Percentiles rank a stretch among this genome's conserved stretches.
These are phyloP conservation scores for Backusella tuberculispora DNA, from an alignment of 192 early-diverging fungal species.

Conservation along the genomic window DNA sequence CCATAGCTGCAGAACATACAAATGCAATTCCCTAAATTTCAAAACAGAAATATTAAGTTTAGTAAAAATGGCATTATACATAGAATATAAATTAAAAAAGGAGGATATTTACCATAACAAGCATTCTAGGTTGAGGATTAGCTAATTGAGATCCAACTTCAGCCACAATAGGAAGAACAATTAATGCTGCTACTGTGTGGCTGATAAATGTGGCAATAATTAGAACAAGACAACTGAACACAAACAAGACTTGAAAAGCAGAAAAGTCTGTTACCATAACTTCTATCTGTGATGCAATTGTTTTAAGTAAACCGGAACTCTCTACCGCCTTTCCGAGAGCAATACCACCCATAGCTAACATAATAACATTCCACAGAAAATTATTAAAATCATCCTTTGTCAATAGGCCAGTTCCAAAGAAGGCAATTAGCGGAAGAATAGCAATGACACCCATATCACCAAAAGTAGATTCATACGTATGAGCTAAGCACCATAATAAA, in stretches of 20 bases:
- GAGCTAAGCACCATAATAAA: slow-evolving; percentile 87
- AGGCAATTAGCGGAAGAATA: slow-evolving; percentile 83
- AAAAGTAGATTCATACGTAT: slow-evolving; percentile 69
- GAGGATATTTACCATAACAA: slow-evolving; percentile 70
- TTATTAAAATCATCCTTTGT: slow-evolving; percentile 97
- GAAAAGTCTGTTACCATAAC: slow-evolving; percentile 64
- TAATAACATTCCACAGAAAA: slow-evolving; percentile 91
- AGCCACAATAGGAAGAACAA: slow-evolving; percentile 91
- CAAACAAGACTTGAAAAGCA: slow-evolving; percentile 70
- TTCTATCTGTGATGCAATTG: slow-evolving; percentile 74
- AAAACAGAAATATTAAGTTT: background rate
- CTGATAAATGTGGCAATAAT: slow-evolving; percentile 91
- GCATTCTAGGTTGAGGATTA: slow-evolving; percentile 74
- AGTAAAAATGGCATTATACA: background rate
- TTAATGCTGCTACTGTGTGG: slow-evolving; percentile 94
- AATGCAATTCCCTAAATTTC: slow-evolving; percentile 62
- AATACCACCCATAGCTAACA: slow-evolving; percentile 94
- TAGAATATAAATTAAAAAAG: slow-evolving; percentile 15
- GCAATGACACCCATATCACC: slow-evolving; percentile 98
- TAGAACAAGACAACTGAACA: slow-evolving; percentile 79
- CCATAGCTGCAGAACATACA: slow-evolving; percentile 90
- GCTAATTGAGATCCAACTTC: slow-evolving; percentile 80
- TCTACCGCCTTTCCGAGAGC: slow-evolving; percentile 92
- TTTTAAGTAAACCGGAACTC: slow-evolving; percentile 79
- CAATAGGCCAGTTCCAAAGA: slow-evolving; percentile 91